Conservation (phyloP, 2,329 filamentous ascomycete genomes). For the Scleromitrula shiraiana region DNA sequence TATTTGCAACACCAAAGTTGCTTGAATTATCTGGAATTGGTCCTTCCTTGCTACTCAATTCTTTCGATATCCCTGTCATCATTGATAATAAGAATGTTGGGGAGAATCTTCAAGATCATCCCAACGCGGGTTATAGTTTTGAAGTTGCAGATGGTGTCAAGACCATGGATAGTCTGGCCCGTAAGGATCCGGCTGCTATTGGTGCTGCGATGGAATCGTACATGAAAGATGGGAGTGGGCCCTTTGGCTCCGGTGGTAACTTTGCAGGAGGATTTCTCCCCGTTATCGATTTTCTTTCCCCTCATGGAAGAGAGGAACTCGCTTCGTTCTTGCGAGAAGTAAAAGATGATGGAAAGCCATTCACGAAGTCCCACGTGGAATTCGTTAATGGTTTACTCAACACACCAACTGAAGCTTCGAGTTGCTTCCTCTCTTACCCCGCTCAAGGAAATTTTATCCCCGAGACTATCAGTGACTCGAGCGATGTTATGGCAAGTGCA, state of each 20-base stretch:
- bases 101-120: slow-evolving; percentile 20
- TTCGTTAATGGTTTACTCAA: background rate
- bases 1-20: slow-evolving; percentile 26
- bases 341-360: background rate
- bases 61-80: slow-evolving; percentile 14
- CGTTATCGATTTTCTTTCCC: background rate
- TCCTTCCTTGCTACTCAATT: slow-evolving; percentile 12
- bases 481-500: background rate
- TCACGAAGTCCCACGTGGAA: background rate
- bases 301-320: background rate
- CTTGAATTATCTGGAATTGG: slow-evolving; percentile 31
- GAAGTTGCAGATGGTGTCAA: background rate
- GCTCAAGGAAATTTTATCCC: background rate
- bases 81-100: slow-evolving; percentile 21
- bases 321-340: background rate
- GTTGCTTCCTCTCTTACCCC: background rate
- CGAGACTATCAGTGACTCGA: background rate
- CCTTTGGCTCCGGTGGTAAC: background rate
- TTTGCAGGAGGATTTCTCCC: background rate
- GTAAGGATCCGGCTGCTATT: background rate
- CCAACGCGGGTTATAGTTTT: background rate
- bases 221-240: background rate
- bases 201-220: background rate
- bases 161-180: background rate
- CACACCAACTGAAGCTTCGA: background rate